These are phyloP conservation scores for Pleurotus cornucopiae DNA, from an alignment of 768 basidiomycete species.

Conservation along the genomic window DNA sequence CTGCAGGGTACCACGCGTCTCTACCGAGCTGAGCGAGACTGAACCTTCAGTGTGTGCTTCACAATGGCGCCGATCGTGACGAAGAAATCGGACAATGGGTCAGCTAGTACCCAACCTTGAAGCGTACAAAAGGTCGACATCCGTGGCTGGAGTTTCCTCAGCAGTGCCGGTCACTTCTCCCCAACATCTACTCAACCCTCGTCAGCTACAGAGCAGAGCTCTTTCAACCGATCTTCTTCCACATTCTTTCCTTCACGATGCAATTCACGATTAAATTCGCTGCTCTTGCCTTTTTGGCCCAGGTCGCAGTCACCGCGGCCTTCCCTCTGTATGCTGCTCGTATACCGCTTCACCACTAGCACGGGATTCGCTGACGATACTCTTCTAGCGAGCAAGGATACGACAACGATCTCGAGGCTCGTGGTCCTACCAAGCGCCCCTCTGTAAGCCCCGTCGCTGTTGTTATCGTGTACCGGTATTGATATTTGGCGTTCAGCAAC, in stretches of 20 bases:
- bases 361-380: no score
- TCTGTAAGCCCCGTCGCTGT: neutral
- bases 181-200: neutral
- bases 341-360: no score
- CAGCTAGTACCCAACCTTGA: no score
- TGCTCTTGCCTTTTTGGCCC: neutral
- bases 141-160: neutral
- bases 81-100: no score
- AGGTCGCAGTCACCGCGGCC: neutral
- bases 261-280: slow-evolving; percentile 4
- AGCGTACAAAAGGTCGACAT: neutral
- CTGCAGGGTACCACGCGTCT: no score
- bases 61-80: no score
- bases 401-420: neutral
- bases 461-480: neutral
- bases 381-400: neutral
- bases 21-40: no score
- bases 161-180: slow-evolving; percentile 8
- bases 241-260: neutral
- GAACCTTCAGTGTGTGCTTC: no score
- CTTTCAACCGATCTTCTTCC: neutral
- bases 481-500: neutral
- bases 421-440: neutral
- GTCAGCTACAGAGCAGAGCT: slow-evolving; percentile 1
- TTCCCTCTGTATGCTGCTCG: neutral